Evolutionary conservation across 2,329 filamentous ascomycete genomes (phyloP), one percentile per base, ranked within the genome.

Genomic region (Fusarium pilosicola): DNA sequence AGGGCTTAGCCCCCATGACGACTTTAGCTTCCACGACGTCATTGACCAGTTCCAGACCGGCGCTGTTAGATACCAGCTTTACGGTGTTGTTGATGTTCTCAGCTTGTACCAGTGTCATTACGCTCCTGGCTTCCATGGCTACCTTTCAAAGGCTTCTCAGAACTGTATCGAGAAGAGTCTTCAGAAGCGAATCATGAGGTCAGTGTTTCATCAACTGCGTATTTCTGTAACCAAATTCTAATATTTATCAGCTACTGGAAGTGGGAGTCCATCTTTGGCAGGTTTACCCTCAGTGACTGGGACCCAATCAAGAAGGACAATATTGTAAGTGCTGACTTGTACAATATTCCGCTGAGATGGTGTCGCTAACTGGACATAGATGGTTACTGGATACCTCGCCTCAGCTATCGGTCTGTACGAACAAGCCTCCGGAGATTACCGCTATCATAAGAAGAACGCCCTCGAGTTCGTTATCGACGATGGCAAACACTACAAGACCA

Each of bases 301-400:
- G 44, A 46, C 13, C 44, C 44, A 0, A 46, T 46, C 18, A 46
- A 46, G 44, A 46, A 46, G 24, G 44, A 46, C 7, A 46, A 46
- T 7, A 28, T 46, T 3, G 44, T 28, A 22, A 28, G 24, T 20
- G 0, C 1, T 7, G 12, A 28, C 18, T 20, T 6, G 2, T 20
- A 4, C 8, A 10, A 7, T 17, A 10, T 6, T 20, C 1, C 2
- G 12, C 5, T 7, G 8, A 2, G 4, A 1, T 5, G 0, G 7
- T 6, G 0, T 5, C 8, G 4, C 18, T 46, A 4, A 46, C 18
- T 28, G 5, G 24, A 22, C 12, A 3, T 11, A 46, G 44, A 46
- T 46, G 44, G 44, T 46, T 15, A 28, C 44, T 15, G 44, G 24
- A 22, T 28, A 46, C 8, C 44, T 46, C 24, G 20, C 18, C 44